phyloP scores from a whole-genome alignment of 257 asterid genomes.

The Capsicum baccatum region DNA sequence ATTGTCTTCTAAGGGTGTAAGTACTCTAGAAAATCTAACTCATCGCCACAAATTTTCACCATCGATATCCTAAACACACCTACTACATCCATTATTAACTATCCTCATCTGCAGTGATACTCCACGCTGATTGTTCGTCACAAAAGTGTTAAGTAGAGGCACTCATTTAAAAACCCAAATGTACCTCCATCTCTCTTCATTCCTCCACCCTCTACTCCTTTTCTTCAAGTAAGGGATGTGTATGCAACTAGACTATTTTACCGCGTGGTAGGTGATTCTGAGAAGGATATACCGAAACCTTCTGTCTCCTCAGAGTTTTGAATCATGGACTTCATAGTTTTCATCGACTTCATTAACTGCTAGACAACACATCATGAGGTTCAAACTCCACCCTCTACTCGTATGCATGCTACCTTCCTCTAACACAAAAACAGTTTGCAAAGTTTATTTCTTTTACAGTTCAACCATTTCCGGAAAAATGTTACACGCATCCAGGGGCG shows the following conservation, averaged over 20 bases:
- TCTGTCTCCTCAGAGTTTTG: background rate
- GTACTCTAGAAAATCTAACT: background rate
- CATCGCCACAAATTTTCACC: background rate
- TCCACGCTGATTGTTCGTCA: background rate
- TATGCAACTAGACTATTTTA: conserved; percentile 5
- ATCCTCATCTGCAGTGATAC: background rate
- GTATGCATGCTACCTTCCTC: background rate
- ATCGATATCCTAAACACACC: background rate
- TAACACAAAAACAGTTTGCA: background rate
- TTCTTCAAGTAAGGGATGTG: too few relatives aligned
- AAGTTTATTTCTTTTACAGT: background rate
- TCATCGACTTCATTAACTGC: background rate
- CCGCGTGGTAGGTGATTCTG: background rate
- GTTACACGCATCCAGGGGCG: background rate
- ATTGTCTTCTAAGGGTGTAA: background rate
- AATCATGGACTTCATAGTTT: background rate
- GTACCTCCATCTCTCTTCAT: background rate
- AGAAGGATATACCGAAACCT: background rate
- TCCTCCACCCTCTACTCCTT: background rate
- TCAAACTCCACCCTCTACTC: conserved; percentile 3
- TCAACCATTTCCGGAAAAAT: background rate
- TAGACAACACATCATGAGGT: background rate
- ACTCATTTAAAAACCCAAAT: conserved; percentile 2
- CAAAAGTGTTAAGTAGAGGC: background rate
- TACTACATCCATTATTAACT: background rate